Evolutionary conservation across 768 basidiomycete species (phyloP).

Genomic region (Cystobasidium tubakii): DNA sequence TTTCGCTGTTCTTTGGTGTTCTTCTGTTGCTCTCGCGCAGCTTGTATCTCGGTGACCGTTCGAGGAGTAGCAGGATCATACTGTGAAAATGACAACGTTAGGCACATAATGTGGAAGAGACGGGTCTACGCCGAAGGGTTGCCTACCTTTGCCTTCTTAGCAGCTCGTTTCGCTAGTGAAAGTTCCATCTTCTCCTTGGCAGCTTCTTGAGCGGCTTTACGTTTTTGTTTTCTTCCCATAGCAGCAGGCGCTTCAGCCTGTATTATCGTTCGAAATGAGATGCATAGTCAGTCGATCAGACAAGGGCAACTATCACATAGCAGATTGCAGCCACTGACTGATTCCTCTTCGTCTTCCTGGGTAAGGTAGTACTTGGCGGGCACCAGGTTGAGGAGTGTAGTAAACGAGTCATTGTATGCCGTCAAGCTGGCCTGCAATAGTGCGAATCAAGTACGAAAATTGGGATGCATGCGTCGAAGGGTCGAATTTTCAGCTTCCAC

Average conservation of each 20-base stretch:
- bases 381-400: constrained; percentile 72
- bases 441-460: neutral
- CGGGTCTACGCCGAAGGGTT: neutral
- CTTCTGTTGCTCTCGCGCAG: constrained; percentile 46
- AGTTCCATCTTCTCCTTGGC: constrained; percentile 59
- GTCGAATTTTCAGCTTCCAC: constrained; percentile 4
- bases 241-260: constrained; percentile 67
- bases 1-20: constrained; percentile 41
- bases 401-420: constrained; percentile 78
- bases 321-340: neutral
- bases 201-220: constrained; percentile 69
- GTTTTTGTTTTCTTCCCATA: constrained; percentile 1
- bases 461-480: neutral
- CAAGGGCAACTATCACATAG: constrained; percentile 6
- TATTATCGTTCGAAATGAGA: neutral
- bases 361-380: constrained; percentile 79
- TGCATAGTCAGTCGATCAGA: neutral
- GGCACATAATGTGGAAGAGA: neutral
- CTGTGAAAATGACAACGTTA: constrained; percentile 51
- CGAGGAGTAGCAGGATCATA: constrained; percentile 89
- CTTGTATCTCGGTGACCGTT: constrained; percentile 59
- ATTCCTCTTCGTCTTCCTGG: constrained; percentile 61
- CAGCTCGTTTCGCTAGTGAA: constrained; percentile 49
- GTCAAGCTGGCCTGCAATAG: constrained; percentile 55
- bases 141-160: constrained; percentile 74